Percentiles rank a stretch among this genome's conserved stretches.
Conservation (phyloP, 2,329 filamentous ascomycete genomes). For the Pseudocercospora cruenta region DNA sequence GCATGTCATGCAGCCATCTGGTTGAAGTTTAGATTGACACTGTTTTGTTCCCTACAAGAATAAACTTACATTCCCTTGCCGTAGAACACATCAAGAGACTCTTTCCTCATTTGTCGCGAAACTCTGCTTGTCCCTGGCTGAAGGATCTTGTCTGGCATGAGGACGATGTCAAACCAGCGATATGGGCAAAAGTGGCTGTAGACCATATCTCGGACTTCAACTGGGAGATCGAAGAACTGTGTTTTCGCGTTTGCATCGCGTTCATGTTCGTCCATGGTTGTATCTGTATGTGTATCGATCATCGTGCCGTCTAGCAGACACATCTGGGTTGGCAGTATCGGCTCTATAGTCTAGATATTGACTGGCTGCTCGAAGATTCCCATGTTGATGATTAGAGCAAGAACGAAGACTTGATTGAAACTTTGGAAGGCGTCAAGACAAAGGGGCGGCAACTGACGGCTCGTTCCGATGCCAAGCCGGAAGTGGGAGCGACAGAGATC, state of each 20-base stretch:
- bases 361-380: no score
- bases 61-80: slow-evolving; percentile 17
- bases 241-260: background rate
- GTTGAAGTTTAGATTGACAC: background rate
- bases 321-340: no score
- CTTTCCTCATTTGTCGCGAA: slow-evolving; percentile 19
- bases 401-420: background rate
- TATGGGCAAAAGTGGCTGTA: slow-evolving; percentile 21
- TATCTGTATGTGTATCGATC: background rate
- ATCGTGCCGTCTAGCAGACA: no score
- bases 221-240: slow-evolving; percentile 26
- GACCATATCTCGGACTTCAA: slow-evolving; percentile 30
- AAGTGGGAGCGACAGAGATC: background rate
- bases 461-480: background rate
- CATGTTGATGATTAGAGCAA: background rate
- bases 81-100: slow-evolving; percentile 29
- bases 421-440: background rate
- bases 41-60: background rate
- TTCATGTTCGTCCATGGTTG: background rate
- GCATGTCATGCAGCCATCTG: slow-evolving; percentile 25
- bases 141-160: slow-evolving; percentile 14
- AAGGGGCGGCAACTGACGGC: background rate
- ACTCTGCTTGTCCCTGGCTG: slow-evolving; percentile 22
- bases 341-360: background rate
- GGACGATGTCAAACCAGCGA: slow-evolving; percentile 21